These are phyloP conservation scores for Boletus subcaerulescens DNA, from an alignment of 768 basidiomycete genomes.

Conservation along the genomic window DNA sequence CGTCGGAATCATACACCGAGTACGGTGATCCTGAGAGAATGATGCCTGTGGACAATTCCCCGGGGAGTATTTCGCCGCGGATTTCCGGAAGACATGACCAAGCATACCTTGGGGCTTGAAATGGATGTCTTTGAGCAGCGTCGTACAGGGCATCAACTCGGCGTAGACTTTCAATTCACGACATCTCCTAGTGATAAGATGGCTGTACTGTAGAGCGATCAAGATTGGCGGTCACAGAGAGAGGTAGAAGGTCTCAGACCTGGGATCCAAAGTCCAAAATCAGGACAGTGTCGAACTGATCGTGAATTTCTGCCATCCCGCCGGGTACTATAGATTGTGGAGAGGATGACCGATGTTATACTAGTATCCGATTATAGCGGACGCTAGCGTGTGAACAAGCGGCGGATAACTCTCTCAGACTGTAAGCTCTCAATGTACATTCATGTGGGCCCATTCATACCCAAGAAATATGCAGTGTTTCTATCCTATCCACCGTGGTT, in stretches of 20 bases:
- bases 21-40: conserved; percentile 98
- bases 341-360: too few species aligned
- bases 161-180: conserved; percentile 97
- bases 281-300: conserved; percentile 92
- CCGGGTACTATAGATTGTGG: too few species aligned
- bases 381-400: too few species aligned
- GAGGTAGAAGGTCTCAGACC: conserved; percentile 44
- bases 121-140: conserved; percentile 77
- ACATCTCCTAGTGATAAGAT: conserved; percentile 96
- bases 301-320: conserved; percentile 83
- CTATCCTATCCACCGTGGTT: neutral
- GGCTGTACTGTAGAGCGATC: conserved; percentile 69
- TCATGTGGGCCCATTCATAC: too few species aligned
- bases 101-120: conserved; percentile 90
- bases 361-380: too few species aligned
- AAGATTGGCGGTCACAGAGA: conserved; percentile 10
- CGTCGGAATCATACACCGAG: conserved; percentile 91
- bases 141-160: conserved; percentile 95
- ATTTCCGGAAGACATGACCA: neutral
- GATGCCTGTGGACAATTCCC: conserved; percentile 53
- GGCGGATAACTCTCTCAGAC: too few species aligned
- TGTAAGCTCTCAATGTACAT: too few species aligned
- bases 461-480: conserved; percentile 5
- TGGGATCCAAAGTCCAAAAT: conserved; percentile 98
- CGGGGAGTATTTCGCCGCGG: neutral